These are phyloP conservation scores for Incumbomyces delicatus DNA, from an alignment of 2,329 filamentous ascomycete genomes.

Conservation along the genomic window DNA sequence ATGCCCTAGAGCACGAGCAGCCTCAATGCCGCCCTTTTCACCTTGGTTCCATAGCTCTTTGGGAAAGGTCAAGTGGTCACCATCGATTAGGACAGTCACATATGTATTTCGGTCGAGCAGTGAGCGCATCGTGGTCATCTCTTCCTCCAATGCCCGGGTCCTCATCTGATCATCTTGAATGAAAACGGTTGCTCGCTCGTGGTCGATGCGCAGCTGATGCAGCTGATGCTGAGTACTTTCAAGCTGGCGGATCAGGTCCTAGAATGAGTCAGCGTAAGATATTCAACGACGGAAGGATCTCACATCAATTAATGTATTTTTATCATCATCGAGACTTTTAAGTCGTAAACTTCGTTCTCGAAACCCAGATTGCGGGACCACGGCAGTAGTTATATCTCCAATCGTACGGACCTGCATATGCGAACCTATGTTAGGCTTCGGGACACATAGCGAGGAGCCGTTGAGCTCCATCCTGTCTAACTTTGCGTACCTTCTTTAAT, in stretches of 20 bases:
- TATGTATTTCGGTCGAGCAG: conserved; percentile 44
- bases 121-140: conserved; percentile 7
- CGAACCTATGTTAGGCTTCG: not conserved
- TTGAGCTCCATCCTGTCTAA: not conserved
- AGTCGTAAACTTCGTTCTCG: conserved; percentile 36
- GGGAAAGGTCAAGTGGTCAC: conserved; percentile 46
- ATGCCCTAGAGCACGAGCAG: conserved; percentile 40
- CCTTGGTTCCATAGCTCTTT: conserved; percentile 42
- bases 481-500: conserved; percentile 6
- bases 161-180: conserved; percentile 39
- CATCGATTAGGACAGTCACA: conserved; percentile 46
- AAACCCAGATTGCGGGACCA: conserved; percentile 10
- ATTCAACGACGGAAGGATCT: not conserved
- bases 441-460: not conserved
- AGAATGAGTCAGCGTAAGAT: conserved; percentile 8
- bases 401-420: conserved; percentile 10
- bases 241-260: conserved; percentile 40
- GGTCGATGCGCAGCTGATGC: conserved; percentile 28
- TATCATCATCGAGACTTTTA: conserved; percentile 35
- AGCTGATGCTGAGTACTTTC: conserved; percentile 32
- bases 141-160: conserved; percentile 37
- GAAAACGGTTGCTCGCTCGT: conserved; percentile 38
- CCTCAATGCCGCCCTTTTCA: conserved; percentile 43
- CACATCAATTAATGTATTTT: conserved; percentile 41
- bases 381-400: conserved; percentile 9